Evolutionary conservation across 1,284 basidiomycete species (phyloP).

Genomic region (Sanghuangporus weigelae): DNA sequence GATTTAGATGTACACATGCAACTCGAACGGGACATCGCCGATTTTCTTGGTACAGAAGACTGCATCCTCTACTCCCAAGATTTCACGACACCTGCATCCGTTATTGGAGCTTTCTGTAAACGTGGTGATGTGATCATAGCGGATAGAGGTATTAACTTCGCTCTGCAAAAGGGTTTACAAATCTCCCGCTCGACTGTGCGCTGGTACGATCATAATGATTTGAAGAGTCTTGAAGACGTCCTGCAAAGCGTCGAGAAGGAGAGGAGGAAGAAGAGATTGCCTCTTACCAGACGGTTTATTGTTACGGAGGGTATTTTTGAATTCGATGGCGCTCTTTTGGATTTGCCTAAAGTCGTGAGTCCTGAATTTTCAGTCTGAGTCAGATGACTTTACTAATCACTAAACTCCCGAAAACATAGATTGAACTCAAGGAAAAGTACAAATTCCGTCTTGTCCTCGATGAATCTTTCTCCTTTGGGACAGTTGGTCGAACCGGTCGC

Average conservation of each 20-base stretch:
- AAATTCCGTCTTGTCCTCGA: conserved; percentile 96
- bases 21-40: conserved; percentile 84
- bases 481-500: conserved; percentile 88
- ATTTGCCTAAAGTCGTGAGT: conserved; percentile 86
- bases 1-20: conserved; percentile 85
- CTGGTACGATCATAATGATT: conserved; percentile 97
- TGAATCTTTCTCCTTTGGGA: conserved; percentile 91
- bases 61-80: conserved; percentile 94
- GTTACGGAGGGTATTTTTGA: conserved; percentile 98
- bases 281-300: conserved; percentile 90
- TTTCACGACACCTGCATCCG: conserved; percentile 89
- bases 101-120: conserved; percentile 97
- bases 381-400: neutral
- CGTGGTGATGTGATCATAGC: conserved; percentile 98
- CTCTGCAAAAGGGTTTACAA: conserved; percentile 96
- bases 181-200: conserved; percentile 89
- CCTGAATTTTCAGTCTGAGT: neutral
- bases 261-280: conserved; percentile 74
- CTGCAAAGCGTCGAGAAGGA: conserved; percentile 84
- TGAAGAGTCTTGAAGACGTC: conserved; percentile 86
- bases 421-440: conserved; percentile 92
- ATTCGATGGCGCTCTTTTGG: conserved; percentile 86
- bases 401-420: conserved; percentile 37
- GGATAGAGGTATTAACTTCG: conserved; percentile 90
- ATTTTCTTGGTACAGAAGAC: conserved; percentile 86